These are phyloP conservation scores for Lachnellula subtilissima DNA, from an alignment of 2,329 filamentous ascomycete species.

Conservation along the genomic window DNA sequence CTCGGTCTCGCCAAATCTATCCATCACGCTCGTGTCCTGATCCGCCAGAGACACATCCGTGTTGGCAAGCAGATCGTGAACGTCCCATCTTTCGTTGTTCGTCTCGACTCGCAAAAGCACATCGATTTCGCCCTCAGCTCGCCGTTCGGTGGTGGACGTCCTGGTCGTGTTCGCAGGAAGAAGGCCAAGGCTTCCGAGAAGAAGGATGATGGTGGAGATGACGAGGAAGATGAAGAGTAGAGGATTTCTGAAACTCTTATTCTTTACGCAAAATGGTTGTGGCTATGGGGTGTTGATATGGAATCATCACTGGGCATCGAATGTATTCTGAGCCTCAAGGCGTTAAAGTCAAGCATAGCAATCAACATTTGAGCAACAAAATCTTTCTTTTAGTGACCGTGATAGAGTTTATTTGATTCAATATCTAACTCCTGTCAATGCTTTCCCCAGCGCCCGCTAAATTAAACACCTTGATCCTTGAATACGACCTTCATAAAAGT, in stretches of 20 bases:
- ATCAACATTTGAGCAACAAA: constrained; percentile 6
- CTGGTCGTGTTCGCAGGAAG: constrained; percentile 98
- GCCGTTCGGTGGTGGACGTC: constrained; percentile 94
- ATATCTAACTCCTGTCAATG: constrained; percentile 4
- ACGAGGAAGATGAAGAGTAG: constrained; percentile 69
- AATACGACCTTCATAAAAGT: constrained; percentile 40
- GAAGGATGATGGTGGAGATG: constrained; percentile 73
- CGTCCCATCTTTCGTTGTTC: constrained; percentile 98
- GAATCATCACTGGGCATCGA: constrained; percentile 18
- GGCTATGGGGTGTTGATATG: constrained; percentile 27
- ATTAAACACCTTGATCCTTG: neutral
- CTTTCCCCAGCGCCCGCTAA: constrained; percentile 15
- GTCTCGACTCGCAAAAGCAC: constrained; percentile 99
- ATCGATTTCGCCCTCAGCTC: constrained; percentile 98
- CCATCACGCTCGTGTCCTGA: constrained; percentile 99
- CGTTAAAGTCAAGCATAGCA: constrained; percentile 21
- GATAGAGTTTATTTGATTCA: neutral
- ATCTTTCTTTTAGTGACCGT: neutral
- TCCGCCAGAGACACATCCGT: constrained; percentile 99
- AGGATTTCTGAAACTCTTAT: constrained; percentile 20
- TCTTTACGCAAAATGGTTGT: constrained; percentile 20
- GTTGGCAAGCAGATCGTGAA: constrained; percentile 99
- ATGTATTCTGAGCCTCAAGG: constrained; percentile 21
- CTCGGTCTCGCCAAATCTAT: constrained; percentile 99
- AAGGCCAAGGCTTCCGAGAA: constrained; percentile 96